These are phyloP conservation scores for Tuber magnatum DNA, from an alignment of 495 filamentous ascomycete species.

Conservation along the genomic window DNA sequence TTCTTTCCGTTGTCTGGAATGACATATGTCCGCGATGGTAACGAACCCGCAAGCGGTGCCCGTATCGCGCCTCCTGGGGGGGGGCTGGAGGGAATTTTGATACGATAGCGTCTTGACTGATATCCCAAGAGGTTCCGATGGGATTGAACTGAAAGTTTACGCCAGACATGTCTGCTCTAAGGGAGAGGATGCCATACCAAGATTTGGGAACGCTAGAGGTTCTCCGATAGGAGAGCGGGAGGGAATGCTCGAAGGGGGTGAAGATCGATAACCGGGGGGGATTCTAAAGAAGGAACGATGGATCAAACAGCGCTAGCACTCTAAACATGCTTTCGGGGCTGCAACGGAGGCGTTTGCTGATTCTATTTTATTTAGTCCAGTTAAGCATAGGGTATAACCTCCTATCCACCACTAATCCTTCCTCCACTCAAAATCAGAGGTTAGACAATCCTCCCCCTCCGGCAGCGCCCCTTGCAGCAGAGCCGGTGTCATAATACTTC, in stretches of 20 bases:
- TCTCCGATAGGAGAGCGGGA: background rate
- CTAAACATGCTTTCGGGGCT: background rate
- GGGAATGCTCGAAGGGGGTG: background rate
- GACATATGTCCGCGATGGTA: background rate
- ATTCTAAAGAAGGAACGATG: background rate
- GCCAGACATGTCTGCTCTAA: background rate
- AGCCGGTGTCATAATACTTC: no score
- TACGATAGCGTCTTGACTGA: no score
- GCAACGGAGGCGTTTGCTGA: background rate
- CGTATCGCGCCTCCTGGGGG: background rate
- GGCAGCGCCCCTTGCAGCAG: no score
- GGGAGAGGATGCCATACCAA: background rate
- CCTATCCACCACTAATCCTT: background rate
- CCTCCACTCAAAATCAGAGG: background rate
- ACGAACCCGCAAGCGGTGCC: background rate
- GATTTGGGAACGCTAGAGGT: background rate
- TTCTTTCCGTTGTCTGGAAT: background rate
- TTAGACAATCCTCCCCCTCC: background rate
- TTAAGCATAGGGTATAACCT: background rate
- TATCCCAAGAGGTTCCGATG: no score
- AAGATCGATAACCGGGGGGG: background rate
- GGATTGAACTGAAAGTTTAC: background rate
- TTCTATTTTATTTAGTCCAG: background rate
- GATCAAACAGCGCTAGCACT: background rate
- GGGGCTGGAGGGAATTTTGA: background rate